Evolutionary conservation across 345 rosid species (phyloP).

Genomic region (Salix dunnii): DNA sequence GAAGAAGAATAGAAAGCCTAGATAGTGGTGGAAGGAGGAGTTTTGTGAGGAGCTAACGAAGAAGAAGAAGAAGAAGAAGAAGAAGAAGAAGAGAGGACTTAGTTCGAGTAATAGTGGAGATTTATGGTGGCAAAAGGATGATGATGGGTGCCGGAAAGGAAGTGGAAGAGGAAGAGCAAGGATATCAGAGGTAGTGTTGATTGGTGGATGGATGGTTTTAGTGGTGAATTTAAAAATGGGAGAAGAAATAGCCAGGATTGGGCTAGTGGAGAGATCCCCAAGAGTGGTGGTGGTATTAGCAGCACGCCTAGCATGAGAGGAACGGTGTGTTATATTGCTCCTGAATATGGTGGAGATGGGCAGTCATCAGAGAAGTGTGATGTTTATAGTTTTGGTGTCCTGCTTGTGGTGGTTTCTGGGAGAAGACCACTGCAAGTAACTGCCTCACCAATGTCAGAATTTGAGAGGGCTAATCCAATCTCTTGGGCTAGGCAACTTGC

Average conservation of each 20-base stretch:
- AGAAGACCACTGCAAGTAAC: conserved; percentile 74
- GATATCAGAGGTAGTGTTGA: conserved; percentile 55
- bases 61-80: conserved; percentile 57
- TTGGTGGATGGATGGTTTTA: conserved; percentile 46
- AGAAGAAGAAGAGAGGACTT: conserved; percentile 48
- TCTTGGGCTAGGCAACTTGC: conserved; percentile 84
- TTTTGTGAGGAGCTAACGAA: conserved; percentile 68
- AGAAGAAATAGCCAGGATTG: conserved; percentile 58
- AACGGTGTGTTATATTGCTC: conserved; percentile 76
- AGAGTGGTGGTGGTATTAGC: conserved; percentile 75
- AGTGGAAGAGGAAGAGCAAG: conserved; percentile 46
- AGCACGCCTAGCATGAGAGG: conserved; percentile 91
- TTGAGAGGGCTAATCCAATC: conserved; percentile 74
- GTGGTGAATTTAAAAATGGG: conserved; percentile 51
- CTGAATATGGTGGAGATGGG: conserved; percentile 76
- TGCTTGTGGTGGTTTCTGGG: conserved; percentile 66
- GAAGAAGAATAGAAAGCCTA: conserved; percentile 55
- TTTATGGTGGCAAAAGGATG: conserved; percentile 66
- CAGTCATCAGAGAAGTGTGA: conserved; percentile 65
- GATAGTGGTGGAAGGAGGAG: conserved; percentile 90
- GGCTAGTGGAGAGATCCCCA: conserved; percentile 57
- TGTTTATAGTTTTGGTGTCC: conserved; percentile 71
- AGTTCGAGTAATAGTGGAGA: conserved; percentile 45
- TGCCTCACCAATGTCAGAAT: conserved; percentile 71
- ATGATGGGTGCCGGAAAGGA: conserved; percentile 35